These are phyloP conservation scores for Zygosaccharomyces pseudobailii DNA, from an alignment of 1,139 yeast genomes.

Conservation along the genomic window DNA sequence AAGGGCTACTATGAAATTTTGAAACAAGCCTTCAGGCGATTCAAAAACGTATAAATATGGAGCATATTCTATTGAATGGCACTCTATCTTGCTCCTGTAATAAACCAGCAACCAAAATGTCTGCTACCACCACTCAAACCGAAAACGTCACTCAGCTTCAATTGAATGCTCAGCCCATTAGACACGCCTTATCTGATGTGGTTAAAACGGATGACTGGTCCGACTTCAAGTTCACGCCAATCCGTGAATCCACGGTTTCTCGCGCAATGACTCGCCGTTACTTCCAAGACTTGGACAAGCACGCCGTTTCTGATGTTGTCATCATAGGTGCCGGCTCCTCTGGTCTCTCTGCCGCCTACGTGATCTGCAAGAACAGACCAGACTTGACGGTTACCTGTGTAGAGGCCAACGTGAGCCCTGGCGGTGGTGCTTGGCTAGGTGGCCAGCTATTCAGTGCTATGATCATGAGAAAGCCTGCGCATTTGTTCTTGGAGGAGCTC, in stretches of 20 bases:
- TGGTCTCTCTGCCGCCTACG: slow-evolving; percentile 71
- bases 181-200: slow-evolving; percentile 37
- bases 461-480: slow-evolving; percentile 77
- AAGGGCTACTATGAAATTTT: background rate
- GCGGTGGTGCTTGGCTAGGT: slow-evolving; percentile 80
- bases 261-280: slow-evolving; percentile 78
- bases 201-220: slow-evolving; percentile 53
- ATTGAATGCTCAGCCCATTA: slow-evolving; percentile 27
- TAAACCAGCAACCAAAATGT: slow-evolving; percentile 8
- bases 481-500: slow-evolving; percentile 59
- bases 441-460: slow-evolving; percentile 78
- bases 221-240: slow-evolving; percentile 62
- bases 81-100: background rate
- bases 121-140: slow-evolving; percentile 21
- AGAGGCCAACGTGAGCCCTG: slow-evolving; percentile 71
- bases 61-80: background rate
- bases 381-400: slow-evolving; percentile 70
- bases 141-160: slow-evolving; percentile 21
- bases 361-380: slow-evolving; percentile 68
- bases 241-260: slow-evolving; percentile 75
- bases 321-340: slow-evolving; percentile 79
- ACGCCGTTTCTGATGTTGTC: slow-evolving; percentile 70
- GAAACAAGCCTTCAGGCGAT: background rate
- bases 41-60: background rate
- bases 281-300: slow-evolving; percentile 68